Base-by-base conservation (phyloP, 768 basidiomycete genomes). In the Termitomyces sp. region DNA sequence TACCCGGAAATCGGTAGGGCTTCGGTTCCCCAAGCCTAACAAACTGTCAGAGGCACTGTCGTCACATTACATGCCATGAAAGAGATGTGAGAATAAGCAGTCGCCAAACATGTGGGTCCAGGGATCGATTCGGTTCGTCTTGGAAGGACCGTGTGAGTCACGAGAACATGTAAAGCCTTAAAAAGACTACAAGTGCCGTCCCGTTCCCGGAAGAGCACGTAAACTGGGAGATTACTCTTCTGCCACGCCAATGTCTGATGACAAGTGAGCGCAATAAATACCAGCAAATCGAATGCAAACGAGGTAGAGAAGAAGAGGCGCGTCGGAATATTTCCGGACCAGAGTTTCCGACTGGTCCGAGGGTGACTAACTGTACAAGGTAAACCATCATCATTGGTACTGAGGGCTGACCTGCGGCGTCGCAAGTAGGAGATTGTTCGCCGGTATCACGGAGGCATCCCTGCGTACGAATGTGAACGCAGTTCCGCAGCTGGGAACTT, bases 221-320 rank as follows among this genome's bases (percentile, higher is more conserved):
- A 53, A 53, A 20, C 15, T 44, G 54, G 34, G 33, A 34, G 39
- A 13, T 53, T 37, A 33, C 16, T 16, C 42, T 29, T 31, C 28
- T 51, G 34, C 26, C 46, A 45, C 15, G 44, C 37, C 12, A 26
- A 39, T 41, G n/a, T 20, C 31, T 56, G 52, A 56, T n/a, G n/a
- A n/a, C n/a, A n/a, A n/a, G n/a, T n/a, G n/a, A n/a, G n/a, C 47
- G 20, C 20, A 39, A 42, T 26, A 51, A 55, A 51, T 41, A 48
- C 53, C 39, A 51, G 56, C 54, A 45, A 61, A 61, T 60, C 61
- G 51, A 51, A 52, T 37, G 6, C 41, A 51, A 10, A 24, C 10
- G 34, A 28, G 54, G 48, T 50, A 6, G 5, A 16, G 26, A n/a
- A 16, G 28, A 24, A 16, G 36, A 12, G 18, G 16, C 24, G 34